These are phyloP conservation scores for Phytophthora pluvialis DNA, from an alignment of 352 stramenopile genomes.

Conservation along the genomic window DNA sequence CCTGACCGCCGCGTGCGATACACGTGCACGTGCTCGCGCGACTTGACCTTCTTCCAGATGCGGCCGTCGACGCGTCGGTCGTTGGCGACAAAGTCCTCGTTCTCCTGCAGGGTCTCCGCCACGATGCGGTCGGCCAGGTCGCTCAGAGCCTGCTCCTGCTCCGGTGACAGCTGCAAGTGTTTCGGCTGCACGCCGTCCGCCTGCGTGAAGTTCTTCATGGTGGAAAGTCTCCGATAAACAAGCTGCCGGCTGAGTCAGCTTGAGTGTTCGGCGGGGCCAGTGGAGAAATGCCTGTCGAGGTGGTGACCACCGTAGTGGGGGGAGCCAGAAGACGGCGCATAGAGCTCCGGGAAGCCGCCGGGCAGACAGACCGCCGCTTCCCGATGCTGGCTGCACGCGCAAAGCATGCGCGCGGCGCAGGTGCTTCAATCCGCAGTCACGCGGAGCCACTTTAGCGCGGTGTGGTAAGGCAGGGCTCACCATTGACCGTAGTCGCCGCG, in stretches of 20 bases:
- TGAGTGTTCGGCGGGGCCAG: constrained; percentile 19
- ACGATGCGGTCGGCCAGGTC: constrained; percentile 62
- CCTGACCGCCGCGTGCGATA: constrained; percentile 53
- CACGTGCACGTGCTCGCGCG: constrained; percentile 58
- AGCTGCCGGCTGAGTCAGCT: constrained; percentile 5
- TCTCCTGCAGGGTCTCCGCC: constrained; percentile 58
- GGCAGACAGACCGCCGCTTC: constrained; percentile 21
- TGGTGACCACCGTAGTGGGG: constrained; percentile 2
- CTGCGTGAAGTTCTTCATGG: constrained; percentile 29
- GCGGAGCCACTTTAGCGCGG: constrained; percentile 5
- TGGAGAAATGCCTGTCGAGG: constrained; percentile 17
- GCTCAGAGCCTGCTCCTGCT: constrained; percentile 49
- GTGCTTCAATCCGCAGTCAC: constrained; percentile 32
- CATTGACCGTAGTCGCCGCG: constrained; percentile 17
- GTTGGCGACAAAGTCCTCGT: constrained; percentile 57
- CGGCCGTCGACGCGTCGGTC: constrained; percentile 39
- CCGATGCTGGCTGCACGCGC: constrained; percentile 19
- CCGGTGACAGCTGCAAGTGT: constrained; percentile 19
- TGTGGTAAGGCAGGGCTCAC: constrained; percentile 25
- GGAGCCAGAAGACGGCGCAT: constrained; percentile 23
- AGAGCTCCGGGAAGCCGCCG: constrained; percentile 8
- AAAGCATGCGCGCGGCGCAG: constrained; percentile 18
- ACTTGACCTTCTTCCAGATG: constrained; percentile 63
- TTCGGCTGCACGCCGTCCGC: constrained; percentile 23
- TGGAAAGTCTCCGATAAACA: constrained; percentile 18